Evolutionary conservation across 495 filamentous ascomycete genomes (phyloP).

Genomic region (Xylaria acuta): DNA sequence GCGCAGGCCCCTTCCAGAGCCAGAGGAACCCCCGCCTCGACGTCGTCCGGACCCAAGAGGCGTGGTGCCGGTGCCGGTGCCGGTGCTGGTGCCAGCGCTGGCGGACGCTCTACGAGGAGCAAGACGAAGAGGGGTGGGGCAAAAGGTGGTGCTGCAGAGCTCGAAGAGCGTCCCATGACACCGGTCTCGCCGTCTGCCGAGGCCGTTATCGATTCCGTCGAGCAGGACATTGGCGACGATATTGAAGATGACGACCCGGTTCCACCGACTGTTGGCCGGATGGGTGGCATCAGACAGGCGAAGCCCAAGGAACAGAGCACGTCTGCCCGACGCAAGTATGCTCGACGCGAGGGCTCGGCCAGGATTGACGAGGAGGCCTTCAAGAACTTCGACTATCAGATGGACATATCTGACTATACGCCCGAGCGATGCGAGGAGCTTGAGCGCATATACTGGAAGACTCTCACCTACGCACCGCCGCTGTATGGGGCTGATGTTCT

Average conservation of each 20-base stretch:
- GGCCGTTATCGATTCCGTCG: conserved; percentile 52
- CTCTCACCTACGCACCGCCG: conserved; percentile 89
- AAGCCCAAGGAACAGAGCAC: conserved; percentile 59
- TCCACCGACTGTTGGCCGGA: conserved; percentile 44
- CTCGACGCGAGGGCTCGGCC: conserved; percentile 73
- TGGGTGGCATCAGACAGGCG: conserved; percentile 49
- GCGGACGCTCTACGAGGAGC: conserved; percentile 49
- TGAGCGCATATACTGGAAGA: conserved; percentile 94
- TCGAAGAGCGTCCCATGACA: conserved; percentile 59
- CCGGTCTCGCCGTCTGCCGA: conserved; percentile 59
- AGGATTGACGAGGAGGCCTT: conserved; percentile 85
- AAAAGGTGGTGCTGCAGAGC: conserved; percentile 41
- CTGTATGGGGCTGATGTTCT: conserved; percentile 98
- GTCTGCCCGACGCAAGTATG: conserved; percentile 78
- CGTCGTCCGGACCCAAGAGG: conserved; percentile 32
- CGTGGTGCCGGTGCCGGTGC: conserved; percentile 26
- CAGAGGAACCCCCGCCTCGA: conserved; percentile 37
- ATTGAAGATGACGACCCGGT: conserved; percentile 55
- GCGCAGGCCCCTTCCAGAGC: conserved; percentile 62
- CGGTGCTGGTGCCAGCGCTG: conserved; percentile 41
- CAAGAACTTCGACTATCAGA: conserved; percentile 84
- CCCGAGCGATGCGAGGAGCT: conserved; percentile 91
- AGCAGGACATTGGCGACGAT: conserved; percentile 51
- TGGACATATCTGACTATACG: conserved; percentile 85
- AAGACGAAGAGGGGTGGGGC: conserved; percentile 34